These are phyloP conservation scores for Ceratocystis eucalypticola DNA, from an alignment of 2,329 filamentous ascomycete genomes.

Conservation along the genomic window DNA sequence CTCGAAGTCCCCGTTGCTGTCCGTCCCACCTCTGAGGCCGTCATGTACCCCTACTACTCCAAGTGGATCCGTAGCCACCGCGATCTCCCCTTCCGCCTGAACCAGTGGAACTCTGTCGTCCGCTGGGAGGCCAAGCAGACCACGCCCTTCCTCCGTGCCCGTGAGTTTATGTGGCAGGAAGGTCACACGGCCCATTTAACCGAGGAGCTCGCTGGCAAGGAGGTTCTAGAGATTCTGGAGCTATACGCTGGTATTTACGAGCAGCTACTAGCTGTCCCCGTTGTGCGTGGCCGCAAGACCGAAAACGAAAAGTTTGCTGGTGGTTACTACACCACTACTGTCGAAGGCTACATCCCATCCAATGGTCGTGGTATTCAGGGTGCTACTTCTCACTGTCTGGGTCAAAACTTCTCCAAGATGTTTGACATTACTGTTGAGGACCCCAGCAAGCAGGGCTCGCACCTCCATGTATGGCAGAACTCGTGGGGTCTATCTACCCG, in stretches of 20 bases:
- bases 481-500: slow-evolving; percentile 97
- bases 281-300: slow-evolving; percentile 87
- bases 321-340: slow-evolving; percentile 90
- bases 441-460: slow-evolving; percentile 63
- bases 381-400: slow-evolving; percentile 83
- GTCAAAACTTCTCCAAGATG: slow-evolving; percentile 99
- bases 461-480: slow-evolving; percentile 92
- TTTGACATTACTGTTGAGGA: slow-evolving; percentile 97
- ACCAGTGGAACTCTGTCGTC: slow-evolving; percentile 92
- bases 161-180: slow-evolving; percentile 98
- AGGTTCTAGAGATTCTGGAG: slow-evolving; percentile 87
- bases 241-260: slow-evolving; percentile 87
- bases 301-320: slow-evolving; percentile 98
- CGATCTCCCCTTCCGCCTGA: slow-evolving; percentile 83
- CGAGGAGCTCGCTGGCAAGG: slow-evolving; percentile 63
- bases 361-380: slow-evolving; percentile 96
- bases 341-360: slow-evolving; percentile 90
- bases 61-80: slow-evolving; percentile 96
- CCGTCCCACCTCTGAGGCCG: slow-evolving; percentile 56
- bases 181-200: slow-evolving; percentile 84
- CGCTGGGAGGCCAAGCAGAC: slow-evolving; percentile 96
- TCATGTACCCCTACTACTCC: slow-evolving; percentile 92
- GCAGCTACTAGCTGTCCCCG: slow-evolving; percentile 82
- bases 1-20: slow-evolving; percentile 67
- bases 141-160: slow-evolving; percentile 72